Evolutionary conservation across 306 rosid species (phyloP), one percentile per base, ranked within the genome.

Genomic region (Cyamopsis tetragonoloba): DNA sequence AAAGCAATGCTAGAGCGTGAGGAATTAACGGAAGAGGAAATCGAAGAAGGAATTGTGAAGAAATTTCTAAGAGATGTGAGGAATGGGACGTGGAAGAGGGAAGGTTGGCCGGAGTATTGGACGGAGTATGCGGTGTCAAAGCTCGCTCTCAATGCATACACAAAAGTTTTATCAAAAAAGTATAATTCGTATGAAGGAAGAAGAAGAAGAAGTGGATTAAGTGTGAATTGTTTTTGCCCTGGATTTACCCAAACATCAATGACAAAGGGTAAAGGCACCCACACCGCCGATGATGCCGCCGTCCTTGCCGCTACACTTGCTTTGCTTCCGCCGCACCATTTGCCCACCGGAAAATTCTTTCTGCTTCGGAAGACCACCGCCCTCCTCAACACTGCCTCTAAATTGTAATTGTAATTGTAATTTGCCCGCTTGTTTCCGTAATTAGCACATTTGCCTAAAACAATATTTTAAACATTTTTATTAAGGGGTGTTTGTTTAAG

Each of bases 21-120:
- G 34, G 75, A 77, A 0, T 51, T 89, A 62, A 1, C 11, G 51
- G 97, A 86, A 58, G 87, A 74, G 12, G 73, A 86, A 0, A 80
- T 89, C 0, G 85, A 85, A 1, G 85, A 85, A 1, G 74, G 48
- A 41, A 58, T 84, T 20, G 90, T 80, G 30, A 72, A 39, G 1
- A 65, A 14, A 57, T 93, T 93, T 71, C 66, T 80, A 0, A 41
- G 76, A 9, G 83, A 79, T 13, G 97, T 85, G 66, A 85, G 66
- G 79, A 73, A 59, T 0, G 95, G 92, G 18, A 76, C 41, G 3
- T 93, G 99, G 99, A 66, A 75, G 73, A 77, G 57, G 4, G 3
- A 56, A 53, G 99, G 99, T 14, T 93, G 99, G 99, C 99, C 99
- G 1, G 66, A 68, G 7, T 7, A 86, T 8, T 93, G 99, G 99